Percentiles rank a stretch among this genome's conserved stretches.
Conservation (phyloP, 2,329 filamentous ascomycete genomes). For the Alternaria infectoria region DNA sequence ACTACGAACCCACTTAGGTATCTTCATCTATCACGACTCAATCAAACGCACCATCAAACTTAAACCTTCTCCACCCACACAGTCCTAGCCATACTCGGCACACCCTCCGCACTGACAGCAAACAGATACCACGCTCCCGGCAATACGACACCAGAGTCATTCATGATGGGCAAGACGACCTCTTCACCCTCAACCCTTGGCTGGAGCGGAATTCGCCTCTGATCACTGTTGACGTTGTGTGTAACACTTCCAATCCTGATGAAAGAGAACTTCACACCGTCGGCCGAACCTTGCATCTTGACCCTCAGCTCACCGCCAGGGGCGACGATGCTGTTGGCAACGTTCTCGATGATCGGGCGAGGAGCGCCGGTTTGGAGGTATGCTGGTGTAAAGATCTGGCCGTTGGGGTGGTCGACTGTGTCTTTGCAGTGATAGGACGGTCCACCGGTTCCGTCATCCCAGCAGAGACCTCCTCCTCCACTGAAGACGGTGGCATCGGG, state of each 20-base stretch:
- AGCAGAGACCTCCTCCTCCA: slow-evolving; percentile 29
- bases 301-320: slow-evolving; percentile 20
- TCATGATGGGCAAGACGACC: slow-evolving; percentile 13
- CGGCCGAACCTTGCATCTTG: slow-evolving; percentile 14
- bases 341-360: slow-evolving; percentile 19
- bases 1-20: not conserved
- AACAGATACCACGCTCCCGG: slow-evolving; percentile 30
- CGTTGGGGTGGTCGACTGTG: slow-evolving; percentile 55
- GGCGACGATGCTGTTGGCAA: slow-evolving; percentile 5
- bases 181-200: slow-evolving; percentile 2
- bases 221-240: slow-evolving; percentile 30
- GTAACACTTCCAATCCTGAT: slow-evolving; percentile 31
- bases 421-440: slow-evolving; percentile 53
- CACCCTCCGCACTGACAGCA: slow-evolving; percentile 18
- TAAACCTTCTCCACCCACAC: slow-evolving; percentile 10
- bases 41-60: not conserved
- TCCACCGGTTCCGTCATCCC: slow-evolving; percentile 15
- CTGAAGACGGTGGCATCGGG: slow-evolving; percentile 28
- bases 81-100: slow-evolving; percentile 25
- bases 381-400: slow-evolving; percentile 60
- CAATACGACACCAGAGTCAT: slow-evolving; percentile 17
- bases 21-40: not conserved
- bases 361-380: slow-evolving; percentile 55
- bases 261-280: slow-evolving; percentile 17
- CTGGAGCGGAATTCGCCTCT: slow-evolving; percentile 23